Evolutionary conservation across 176 grass and related monocot genomes (phyloP).

Genomic region (Neostapfia colusana): DNA sequence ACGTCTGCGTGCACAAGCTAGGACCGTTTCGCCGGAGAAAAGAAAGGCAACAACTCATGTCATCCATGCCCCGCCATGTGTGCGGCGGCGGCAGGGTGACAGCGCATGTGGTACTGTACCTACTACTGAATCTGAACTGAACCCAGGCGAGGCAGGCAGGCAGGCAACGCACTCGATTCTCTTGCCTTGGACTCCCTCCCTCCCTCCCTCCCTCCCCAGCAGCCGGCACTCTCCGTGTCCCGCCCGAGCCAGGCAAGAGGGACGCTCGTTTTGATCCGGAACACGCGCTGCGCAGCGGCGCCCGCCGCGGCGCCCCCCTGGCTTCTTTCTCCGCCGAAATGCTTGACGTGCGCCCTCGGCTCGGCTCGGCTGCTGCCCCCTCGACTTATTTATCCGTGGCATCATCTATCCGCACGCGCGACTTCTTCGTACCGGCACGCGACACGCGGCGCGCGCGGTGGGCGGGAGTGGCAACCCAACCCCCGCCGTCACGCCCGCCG

Average conservation of each 20-base stretch:
- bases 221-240: slow-evolving; percentile 3
- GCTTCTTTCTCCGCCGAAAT: slow-evolving; percentile 13
- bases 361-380: no score
- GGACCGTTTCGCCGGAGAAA: no score
- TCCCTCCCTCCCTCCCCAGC: no score
- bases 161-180: no score
- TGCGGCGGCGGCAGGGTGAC: background rate
- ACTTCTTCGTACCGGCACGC: background rate
- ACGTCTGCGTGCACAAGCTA: no score
- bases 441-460: slow-evolving; percentile 4
- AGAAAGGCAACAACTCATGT: no score
- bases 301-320: no score
- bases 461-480: background rate
- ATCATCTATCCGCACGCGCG: no score
- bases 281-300: background rate
- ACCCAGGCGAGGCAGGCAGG: no score
- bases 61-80: background rate
- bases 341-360: slow-evolving; percentile 8
- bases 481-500: background rate
- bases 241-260: background rate
- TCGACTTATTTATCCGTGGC: no score
- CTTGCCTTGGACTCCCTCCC: slow-evolving; percentile 37
- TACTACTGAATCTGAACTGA: no score
- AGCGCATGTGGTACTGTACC: no score
- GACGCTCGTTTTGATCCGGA: background rate